Conservation (phyloP, 2,329 filamentous ascomycete genomes). For the Calonectria ilicicola region DNA sequence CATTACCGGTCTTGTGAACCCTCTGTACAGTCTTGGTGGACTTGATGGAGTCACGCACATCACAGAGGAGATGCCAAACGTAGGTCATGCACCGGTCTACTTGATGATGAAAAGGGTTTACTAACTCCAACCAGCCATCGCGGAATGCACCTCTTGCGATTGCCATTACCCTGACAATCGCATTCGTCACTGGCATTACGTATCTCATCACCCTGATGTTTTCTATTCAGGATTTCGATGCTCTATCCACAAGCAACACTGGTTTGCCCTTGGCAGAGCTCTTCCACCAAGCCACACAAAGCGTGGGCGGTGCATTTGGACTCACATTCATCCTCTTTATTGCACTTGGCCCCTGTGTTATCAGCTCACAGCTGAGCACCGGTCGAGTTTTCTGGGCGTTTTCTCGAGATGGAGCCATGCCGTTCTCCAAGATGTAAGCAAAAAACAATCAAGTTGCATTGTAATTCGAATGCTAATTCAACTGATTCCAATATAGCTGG, state of each 20-base stretch:
- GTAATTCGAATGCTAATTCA: background rate
- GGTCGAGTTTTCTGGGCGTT: conserved; percentile 56
- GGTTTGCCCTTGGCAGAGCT: conserved; percentile 59
- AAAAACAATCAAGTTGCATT: background rate
- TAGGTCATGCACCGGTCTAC: conserved; percentile 38
- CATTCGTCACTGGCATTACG: conserved; percentile 61
- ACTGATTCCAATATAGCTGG: conserved; percentile 42
- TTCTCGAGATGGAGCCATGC: conserved; percentile 56
- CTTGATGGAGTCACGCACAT: conserved; percentile 63
- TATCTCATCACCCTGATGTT: conserved; percentile 66
- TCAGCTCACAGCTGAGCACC: conserved; percentile 50
- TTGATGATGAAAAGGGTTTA: background rate
- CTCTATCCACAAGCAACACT: conserved; percentile 55
- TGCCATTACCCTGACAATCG: conserved; percentile 60
- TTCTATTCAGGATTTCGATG: conserved; percentile 59
- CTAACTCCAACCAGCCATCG: conserved; percentile 38
- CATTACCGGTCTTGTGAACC: conserved; percentile 63
- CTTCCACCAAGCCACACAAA: conserved; percentile 56
- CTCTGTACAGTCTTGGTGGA: conserved; percentile 59
- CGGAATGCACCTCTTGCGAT: conserved; percentile 53
- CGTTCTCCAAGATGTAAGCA: conserved; percentile 47
- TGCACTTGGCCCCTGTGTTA: conserved; percentile 55
- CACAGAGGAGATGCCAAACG: conserved; percentile 64
- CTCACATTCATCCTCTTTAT: conserved; percentile 56
- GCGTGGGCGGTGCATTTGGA: conserved; percentile 55